Conservation (phyloP, 2,329 filamentous ascomycete genomes). For the Zasmidium angulare region DNA sequence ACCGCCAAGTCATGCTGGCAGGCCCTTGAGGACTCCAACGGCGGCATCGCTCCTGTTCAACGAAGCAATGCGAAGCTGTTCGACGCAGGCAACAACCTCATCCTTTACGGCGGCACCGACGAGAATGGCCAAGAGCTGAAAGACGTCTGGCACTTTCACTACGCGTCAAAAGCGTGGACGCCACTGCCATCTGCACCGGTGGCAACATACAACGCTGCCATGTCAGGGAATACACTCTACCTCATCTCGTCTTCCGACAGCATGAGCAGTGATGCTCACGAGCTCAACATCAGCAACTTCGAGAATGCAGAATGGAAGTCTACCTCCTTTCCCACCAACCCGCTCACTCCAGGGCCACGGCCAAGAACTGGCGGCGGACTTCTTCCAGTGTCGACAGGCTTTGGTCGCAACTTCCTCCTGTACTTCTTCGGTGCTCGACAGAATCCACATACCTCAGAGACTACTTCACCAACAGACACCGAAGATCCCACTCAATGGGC, state of each 20-base stretch:
- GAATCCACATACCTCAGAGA: conserved; percentile 14
- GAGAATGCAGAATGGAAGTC: conserved; percentile 40
- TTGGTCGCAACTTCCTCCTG: conserved; percentile 46
- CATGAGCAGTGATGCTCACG: conserved; percentile 33
- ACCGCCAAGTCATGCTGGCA: conserved; percentile 33
- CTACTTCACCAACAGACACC: conserved; percentile 21
- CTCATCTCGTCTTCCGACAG: conserved; percentile 38
- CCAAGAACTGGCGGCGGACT: conserved; percentile 41
- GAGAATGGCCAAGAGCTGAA: conserved; percentile 25
- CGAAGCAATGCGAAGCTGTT: conserved; percentile 29
- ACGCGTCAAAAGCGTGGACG: conserved; percentile 28
- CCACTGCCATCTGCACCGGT: conserved; percentile 31
- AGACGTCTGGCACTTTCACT: conserved; percentile 34
- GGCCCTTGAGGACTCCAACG: conserved; percentile 23
- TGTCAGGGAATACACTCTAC: conserved; percentile 41
- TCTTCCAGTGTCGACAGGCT: conserved; percentile 44
- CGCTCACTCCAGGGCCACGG: conserved; percentile 43
- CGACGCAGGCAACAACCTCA: conserved; percentile 30
- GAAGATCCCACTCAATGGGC: conserved; percentile 34
- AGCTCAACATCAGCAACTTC: conserved; percentile 13
- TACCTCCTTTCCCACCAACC: conserved; percentile 44
- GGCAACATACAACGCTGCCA: conserved; percentile 35
- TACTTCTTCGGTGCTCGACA: conserved; percentile 42
- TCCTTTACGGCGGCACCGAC: conserved; percentile 31
- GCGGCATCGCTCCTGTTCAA: conserved; percentile 28